Evolutionary conservation across 176 grass and related monocot genomes (phyloP).

Genomic region (Raddia distichophylla): DNA sequence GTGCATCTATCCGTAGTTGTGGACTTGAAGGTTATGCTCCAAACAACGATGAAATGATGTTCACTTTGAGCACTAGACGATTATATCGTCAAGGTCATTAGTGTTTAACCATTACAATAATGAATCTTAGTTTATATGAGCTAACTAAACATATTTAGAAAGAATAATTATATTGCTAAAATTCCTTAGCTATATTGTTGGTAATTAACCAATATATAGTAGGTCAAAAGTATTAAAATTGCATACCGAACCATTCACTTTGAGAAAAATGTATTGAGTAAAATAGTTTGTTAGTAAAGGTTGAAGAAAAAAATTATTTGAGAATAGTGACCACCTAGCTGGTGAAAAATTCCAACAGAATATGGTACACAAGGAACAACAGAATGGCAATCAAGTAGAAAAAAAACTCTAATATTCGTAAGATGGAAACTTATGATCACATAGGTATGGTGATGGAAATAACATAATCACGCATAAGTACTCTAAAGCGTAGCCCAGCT

Average conservation of each 20-base stretch:
- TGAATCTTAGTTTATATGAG: conserved; percentile 3
- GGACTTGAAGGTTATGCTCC: no score
- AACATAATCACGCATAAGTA: conserved; percentile 15
- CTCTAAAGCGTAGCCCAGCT: conserved; percentile 26
- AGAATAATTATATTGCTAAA: conserved; percentile 4
- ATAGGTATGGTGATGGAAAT: conserved; percentile 25
- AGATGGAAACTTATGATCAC: conserved; percentile 17
- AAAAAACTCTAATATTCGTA: background rate
- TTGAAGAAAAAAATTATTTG: background rate
- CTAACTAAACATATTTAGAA: background rate
- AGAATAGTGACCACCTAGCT: background rate
- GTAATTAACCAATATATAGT: conserved; percentile 9
- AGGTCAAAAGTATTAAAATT: background rate
- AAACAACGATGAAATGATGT: no score
- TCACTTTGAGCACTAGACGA: conserved; percentile 1
- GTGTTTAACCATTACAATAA: conserved; percentile 5
- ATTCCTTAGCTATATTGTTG: background rate
- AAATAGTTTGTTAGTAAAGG: conserved; percentile 7
- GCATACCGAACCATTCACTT: conserved; percentile 14
- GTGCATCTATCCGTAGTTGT: no score
- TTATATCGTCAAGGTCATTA: conserved; percentile 12
- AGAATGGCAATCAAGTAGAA: conserved; percentile 5
- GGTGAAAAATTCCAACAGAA: background rate
- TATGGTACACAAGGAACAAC: conserved; percentile 13
- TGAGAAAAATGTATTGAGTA: no score